Conservation (phyloP, 352 stramenopile genomes). For the Globisporangium okanoganense region DNA sequence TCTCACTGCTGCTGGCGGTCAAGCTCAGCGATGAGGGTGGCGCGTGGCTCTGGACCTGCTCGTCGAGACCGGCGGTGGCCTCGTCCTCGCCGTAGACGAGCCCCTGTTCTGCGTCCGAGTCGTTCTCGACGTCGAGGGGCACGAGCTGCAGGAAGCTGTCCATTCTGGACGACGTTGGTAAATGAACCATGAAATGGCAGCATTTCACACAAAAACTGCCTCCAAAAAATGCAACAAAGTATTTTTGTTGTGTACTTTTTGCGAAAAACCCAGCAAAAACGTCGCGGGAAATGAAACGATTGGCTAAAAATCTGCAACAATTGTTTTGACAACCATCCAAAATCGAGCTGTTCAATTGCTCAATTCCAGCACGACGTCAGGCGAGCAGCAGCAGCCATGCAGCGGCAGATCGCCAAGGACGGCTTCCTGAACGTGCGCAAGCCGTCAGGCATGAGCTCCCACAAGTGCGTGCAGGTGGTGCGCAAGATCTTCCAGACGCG, state of each 20-base stretch:
- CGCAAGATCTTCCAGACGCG: conserved; percentile 70
- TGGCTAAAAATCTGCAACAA: conserved; percentile 15
- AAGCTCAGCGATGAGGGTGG: conserved; percentile 13
- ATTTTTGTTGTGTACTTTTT: too few relatives aligned
- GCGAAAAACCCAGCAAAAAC: too few relatives aligned
- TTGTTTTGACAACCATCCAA: conserved; percentile 5
- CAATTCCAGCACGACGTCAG: background rate
- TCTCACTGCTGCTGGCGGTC: conserved; percentile 17
- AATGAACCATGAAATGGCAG: too few relatives aligned
- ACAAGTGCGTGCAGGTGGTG: conserved; percentile 66
- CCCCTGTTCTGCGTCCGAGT: conserved; percentile 27
- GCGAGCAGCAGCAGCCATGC: conserved; percentile 1
- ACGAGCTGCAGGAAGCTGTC: conserved; percentile 65
- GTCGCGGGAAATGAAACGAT: conserved; percentile 7
- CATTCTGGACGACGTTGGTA: conserved; percentile 26
- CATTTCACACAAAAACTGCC: too few relatives aligned
- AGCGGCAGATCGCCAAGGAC: conserved; percentile 14
- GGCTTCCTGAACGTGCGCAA: conserved; percentile 86
- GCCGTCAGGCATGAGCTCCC: conserved; percentile 69
- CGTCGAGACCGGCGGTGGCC: conserved; percentile 20
- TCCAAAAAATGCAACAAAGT: too few relatives aligned
- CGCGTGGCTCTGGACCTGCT: conserved; percentile 26
- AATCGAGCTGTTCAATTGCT: background rate
- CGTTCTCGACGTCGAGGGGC: conserved; percentile 30
- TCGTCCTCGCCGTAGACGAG: conserved; percentile 56